Evolutionary conservation across 1,139 yeast species (phyloP).

Genomic region (Debaryomyces fabryi): DNA sequence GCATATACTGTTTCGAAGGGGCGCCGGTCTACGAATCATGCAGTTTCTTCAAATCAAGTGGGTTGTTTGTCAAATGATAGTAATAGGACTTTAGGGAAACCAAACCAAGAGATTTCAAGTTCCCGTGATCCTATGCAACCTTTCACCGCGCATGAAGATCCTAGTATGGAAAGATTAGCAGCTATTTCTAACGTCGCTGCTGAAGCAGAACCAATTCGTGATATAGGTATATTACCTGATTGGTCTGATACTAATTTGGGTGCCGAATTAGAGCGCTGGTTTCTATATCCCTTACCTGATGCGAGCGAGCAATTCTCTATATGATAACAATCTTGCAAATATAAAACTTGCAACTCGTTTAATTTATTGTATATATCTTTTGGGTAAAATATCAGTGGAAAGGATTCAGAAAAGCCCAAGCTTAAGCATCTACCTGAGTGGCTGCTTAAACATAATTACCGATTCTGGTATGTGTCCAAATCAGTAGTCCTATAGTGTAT

Average conservation of each 20-base stretch:
- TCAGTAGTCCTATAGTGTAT: no score
- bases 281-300: conserved; percentile 15
- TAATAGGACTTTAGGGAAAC: background rate
- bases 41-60: background rate
- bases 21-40: background rate
- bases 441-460: no score
- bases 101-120: background rate
- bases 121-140: background rate
- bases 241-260: conserved; percentile 12
- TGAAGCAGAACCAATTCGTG: conserved; percentile 11
- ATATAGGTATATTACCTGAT: background rate
- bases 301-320: conserved; percentile 7
- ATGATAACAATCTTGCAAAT: no score
- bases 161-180: conserved; percentile 5
- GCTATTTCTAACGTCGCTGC: conserved; percentile 11
- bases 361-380: no score
- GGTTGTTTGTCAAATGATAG: background rate
- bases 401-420: no score
- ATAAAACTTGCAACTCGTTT: no score
- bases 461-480: no score
- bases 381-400: no score
- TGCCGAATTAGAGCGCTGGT: conserved; percentile 17
- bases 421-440: no score
- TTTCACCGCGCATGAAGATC: background rate
- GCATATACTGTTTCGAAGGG: conserved; percentile 6